Base-by-base conservation (phyloP, 1,139 yeast genomes). In the Yamadazyma spencermartinsiae region DNA sequence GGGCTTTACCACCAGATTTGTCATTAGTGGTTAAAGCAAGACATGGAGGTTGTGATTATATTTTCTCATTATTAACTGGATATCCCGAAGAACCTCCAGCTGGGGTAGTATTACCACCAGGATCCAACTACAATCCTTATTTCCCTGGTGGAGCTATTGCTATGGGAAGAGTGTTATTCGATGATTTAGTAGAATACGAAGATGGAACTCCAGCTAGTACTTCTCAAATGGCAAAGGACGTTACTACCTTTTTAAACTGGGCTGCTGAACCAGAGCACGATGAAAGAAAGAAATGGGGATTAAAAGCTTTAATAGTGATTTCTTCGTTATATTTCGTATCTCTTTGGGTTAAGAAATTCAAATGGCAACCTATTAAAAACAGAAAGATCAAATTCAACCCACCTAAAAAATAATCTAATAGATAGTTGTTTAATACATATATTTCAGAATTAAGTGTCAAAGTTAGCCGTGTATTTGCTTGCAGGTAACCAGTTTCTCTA, bases 121-220 rank as follows among this genome's bases (percentile, higher is more conserved):
- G 98, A 49, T 69, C 95, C 49, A 92, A 90, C 82, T 94, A 92
- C 75, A 94, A 94, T 79, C 98, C 98, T 62, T 92, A 92, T 79
- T 92, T 92, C 96, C 98, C 99, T 61, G 98, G 98, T 73, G 98
- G 98, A 53, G 78, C 97, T 36, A 90, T 92, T 76, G 98, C 97
- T 60, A 92, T 92, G 98, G 98, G 88, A 63, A 86, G 98, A 75
- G 98, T 90, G 45, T 78, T 92, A 68, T 92, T 89, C 56, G 98
- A 92, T 62, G 98, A 88, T 52, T 76, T 92, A 62, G 98, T 92
- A 51, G 99, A 92, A 76, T 92, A 83, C 70, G 98, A 92, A 65
- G 98, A 92, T 65, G 98, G 98, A 61, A 94, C 98, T 48, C 96
- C 96, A 41, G 98, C 98, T 43, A 82, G 98, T 42, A 84, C 98